A percentile compares a stretch with the other conserved stretches of the same genome.
phyloP scores from a whole-genome alignment of 805 yeast species.

The Diddensiella caesifluorescens region DNA sequence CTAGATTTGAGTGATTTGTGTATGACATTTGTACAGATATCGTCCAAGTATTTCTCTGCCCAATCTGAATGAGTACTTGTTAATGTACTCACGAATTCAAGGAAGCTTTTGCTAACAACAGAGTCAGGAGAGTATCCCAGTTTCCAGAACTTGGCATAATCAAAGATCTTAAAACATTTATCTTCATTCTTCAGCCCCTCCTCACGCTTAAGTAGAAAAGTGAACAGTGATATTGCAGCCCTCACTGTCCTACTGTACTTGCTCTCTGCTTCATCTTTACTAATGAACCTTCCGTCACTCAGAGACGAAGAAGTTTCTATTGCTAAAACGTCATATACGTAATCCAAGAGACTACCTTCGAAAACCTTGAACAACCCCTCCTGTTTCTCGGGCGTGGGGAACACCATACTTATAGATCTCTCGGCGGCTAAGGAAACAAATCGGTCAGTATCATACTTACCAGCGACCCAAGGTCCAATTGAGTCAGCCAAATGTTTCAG shows the following conservation, averaged over 20 bases:
- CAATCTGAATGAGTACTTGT: constrained; percentile 16
- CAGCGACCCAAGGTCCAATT: constrained; percentile 68
- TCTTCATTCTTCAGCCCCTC: constrained; percentile 6
- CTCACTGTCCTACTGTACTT: constrained; percentile 58
- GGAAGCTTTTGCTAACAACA: constrained; percentile 39
- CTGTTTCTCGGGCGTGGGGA: constrained; percentile 51
- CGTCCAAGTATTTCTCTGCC: constrained; percentile 8
- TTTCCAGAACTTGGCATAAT: constrained; percentile 43
- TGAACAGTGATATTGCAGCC: constrained; percentile 46
- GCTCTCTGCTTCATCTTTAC: constrained; percentile 57
- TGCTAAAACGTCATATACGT: constrained; percentile 46
- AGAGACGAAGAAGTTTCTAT: constrained; percentile 58
- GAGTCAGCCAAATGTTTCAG: constrained; percentile 65
- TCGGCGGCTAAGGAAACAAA: constrained; percentile 49
- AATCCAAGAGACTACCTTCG: constrained; percentile 49
- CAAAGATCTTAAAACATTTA: constrained; percentile 34
- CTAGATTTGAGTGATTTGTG: constrained; percentile 21
- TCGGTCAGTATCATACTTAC: constrained; percentile 65
- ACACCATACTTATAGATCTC: constrained; percentile 46
- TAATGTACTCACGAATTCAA: constrained; percentile 36
- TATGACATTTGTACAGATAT: constrained; percentile 16
- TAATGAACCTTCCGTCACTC: constrained; percentile 68
- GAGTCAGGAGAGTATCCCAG: constrained; percentile 37
- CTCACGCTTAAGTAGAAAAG: constrained; percentile 25
- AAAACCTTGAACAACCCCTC: constrained; percentile 58